Conservation (phyloP, 441 rosid genomes). For the Arabidopsis lyrata region DNA sequence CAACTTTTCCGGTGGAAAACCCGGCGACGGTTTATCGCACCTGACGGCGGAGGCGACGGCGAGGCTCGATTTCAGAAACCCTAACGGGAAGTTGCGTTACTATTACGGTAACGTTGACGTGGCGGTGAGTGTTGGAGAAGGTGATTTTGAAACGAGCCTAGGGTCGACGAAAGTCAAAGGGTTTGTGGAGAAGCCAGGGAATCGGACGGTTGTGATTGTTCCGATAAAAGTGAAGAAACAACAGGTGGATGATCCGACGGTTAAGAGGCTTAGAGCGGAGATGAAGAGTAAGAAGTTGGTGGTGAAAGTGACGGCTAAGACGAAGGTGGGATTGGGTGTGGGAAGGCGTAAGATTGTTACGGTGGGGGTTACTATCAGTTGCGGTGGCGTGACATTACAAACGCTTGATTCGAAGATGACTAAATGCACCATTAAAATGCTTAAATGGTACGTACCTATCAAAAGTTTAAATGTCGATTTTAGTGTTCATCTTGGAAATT, state of each 20-base stretch:
- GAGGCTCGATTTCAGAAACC: constrained; percentile 58
- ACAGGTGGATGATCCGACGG: constrained; percentile 51
- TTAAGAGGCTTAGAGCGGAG: constrained; percentile 45
- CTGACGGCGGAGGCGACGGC: constrained; percentile 51
- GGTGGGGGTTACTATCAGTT: constrained; percentile 48
- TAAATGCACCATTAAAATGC: constrained; percentile 54
- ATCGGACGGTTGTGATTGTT: constrained; percentile 58
- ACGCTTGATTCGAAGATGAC: constrained; percentile 54
- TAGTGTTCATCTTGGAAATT: background rate
- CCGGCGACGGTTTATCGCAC: constrained; percentile 48
- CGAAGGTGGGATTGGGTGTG: constrained; percentile 53
- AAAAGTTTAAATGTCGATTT: background rate
- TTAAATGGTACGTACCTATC: constrained; percentile 54
- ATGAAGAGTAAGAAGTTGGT: constrained; percentile 47
- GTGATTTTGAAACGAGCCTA: constrained; percentile 39
- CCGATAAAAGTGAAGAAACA: constrained; percentile 48
- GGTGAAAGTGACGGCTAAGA: constrained; percentile 56
- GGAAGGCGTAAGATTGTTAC: constrained; percentile 50
- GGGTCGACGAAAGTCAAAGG: constrained; percentile 55
- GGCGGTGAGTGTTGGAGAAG: constrained; percentile 43
- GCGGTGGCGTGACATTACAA: constrained; percentile 55
- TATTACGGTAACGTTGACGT: constrained; percentile 52
- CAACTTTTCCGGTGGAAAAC: constrained; percentile 42
- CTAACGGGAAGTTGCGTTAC: constrained; percentile 54
- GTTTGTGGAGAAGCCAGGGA: constrained; percentile 53